Conservation (phyloP, 192 early-diverging fungal genomes). For the Phycomyces blakesleeanus region DNA sequence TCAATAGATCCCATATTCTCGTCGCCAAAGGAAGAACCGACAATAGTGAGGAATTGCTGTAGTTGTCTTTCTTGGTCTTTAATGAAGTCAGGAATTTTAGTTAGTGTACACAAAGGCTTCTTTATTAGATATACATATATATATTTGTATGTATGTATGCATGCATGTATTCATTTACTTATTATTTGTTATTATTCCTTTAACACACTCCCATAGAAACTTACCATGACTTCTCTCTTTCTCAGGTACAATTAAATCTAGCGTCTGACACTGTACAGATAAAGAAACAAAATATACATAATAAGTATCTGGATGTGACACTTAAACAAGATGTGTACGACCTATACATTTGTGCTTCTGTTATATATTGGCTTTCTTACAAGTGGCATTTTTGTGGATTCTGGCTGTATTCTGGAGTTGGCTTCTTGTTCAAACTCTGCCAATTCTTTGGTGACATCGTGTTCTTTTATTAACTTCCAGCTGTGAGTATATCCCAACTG, state of each 20-base stretch:
- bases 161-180: too few species aligned
- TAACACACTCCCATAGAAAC: too few species aligned
- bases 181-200: not conserved
- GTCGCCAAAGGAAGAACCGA: not conserved
- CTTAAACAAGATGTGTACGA: not conserved
- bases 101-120: too few species aligned
- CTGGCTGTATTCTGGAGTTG: not conserved
- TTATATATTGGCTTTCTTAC: conserved; percentile 5
- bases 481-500: conserved; percentile 20
- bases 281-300: not conserved
- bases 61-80: conserved; percentile 11
- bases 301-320: not conserved
- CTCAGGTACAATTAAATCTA: conserved; percentile 22
- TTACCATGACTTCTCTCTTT: conserved; percentile 15
- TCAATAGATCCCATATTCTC: not conserved
- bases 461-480: conserved; percentile 28
- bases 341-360: not conserved
- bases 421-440: not conserved
- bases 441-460: conserved; percentile 1
- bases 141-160: too few species aligned
- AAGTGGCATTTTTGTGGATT: conserved; percentile 1
- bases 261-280: conserved; percentile 19
- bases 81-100: not conserved
- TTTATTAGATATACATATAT: too few species aligned
- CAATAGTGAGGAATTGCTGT: conserved; percentile 22